Percentiles rank a stretch among this genome's conserved stretches.
Evolutionary conservation across 306 rosid genomes (phyloP).

Genomic region (Chamaecrista fasciculata): DNA sequence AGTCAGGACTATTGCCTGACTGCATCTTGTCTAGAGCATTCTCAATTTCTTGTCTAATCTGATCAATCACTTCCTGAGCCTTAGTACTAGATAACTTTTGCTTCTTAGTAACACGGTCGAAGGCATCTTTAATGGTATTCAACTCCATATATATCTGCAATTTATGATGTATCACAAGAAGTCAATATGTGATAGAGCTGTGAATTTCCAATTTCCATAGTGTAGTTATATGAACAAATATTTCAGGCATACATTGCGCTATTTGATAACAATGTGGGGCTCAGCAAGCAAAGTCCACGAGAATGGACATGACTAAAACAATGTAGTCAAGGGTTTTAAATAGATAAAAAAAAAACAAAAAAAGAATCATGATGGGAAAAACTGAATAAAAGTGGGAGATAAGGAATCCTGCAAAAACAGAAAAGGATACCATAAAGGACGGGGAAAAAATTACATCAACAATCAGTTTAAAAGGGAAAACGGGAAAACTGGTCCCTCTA

Average conservation of each 20-base stretch:
- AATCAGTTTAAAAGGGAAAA: not conserved
- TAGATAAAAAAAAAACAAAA: constrained; percentile 7
- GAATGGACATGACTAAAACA: not conserved
- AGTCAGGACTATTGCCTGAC: constrained; percentile 37
- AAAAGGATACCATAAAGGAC: not conserved
- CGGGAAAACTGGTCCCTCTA: not conserved
- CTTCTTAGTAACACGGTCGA: constrained; percentile 73
- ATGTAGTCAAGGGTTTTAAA: not conserved
- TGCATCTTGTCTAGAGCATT: constrained; percentile 58
- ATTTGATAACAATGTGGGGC: not conserved
- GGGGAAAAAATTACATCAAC: not conserved
- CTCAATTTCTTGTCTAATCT: constrained; percentile 58
- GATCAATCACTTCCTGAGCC: constrained; percentile 68
- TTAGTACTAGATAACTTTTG: constrained; percentile 68
- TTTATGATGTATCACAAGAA: constrained; percentile 12
- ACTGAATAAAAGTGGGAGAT: not conserved
- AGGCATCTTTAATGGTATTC: constrained; percentile 69
- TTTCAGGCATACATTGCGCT: not conserved
- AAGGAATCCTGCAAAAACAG: not conserved
- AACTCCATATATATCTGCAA: constrained; percentile 62
- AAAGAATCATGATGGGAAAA: not conserved
- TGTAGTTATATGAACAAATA: not conserved
- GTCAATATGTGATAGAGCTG: constrained; percentile 32
- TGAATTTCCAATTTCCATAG: constrained; percentile 15
- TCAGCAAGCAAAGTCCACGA: not conserved